A percentile compares a stretch with the other conserved stretches of the same genome.
phyloP scores from a whole-genome alignment of 2,329 filamentous ascomycete species.

The Pseudocercospora fuligena region DNA sequence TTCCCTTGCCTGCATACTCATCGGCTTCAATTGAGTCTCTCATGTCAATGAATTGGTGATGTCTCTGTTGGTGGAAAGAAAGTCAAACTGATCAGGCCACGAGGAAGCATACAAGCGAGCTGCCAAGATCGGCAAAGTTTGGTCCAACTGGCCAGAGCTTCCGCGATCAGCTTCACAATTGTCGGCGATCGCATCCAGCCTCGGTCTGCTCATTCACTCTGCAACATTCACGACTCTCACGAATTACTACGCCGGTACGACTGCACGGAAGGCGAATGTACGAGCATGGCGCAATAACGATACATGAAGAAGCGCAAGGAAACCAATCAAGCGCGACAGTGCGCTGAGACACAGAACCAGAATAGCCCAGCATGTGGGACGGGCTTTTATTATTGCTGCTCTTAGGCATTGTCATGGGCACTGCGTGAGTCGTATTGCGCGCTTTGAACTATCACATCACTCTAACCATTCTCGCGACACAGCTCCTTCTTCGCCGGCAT shows the following conservation, averaged over 20 bases:
- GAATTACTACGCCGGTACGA: neutral
- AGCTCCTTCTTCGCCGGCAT: slow-evolving; percentile 94
- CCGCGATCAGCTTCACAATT: neutral
- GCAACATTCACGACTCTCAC: neutral
- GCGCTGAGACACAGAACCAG: neutral
- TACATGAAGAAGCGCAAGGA: neutral
- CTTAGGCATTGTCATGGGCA: slow-evolving; percentile 68
- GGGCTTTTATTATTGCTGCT: slow-evolving; percentile 68
- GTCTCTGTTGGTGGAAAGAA: neutral
- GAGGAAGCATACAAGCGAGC: neutral
- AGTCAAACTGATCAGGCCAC: neutral
- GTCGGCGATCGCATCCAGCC: neutral
- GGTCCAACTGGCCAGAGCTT: neutral
- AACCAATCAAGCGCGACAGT: neutral
- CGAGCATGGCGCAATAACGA: neutral
- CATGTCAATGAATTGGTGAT: no score
- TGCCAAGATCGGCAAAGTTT: neutral
- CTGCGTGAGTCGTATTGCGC: slow-evolving; percentile 57
- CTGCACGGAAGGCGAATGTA: neutral
- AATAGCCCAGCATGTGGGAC: slow-evolving; percentile 56
- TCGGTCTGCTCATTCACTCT: neutral
- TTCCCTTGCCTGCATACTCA: no score
- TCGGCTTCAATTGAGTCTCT: no score
- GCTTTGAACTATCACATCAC: slow-evolving; percentile 1
- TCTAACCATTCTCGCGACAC: slow-evolving; percentile 31